Evolutionary conservation across 495 filamentous ascomycete genomes (phyloP), one percentile per base, ranked within the genome.

Genomic region (Penicillium subrubescens): DNA sequence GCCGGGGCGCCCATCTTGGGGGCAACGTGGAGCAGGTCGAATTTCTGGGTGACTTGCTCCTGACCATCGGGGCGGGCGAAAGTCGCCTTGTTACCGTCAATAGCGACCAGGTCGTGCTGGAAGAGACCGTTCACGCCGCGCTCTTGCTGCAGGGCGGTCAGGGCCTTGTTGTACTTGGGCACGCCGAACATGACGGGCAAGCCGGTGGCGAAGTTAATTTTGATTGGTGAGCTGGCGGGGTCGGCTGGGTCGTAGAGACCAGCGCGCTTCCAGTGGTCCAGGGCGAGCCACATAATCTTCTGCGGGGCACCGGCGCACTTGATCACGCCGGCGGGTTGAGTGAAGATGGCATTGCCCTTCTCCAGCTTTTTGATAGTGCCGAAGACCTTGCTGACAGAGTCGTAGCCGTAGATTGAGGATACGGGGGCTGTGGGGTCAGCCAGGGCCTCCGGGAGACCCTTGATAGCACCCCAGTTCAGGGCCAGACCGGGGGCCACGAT

Each of bases 231-330:
- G 8, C 43, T 39, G 33, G 75, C 63, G 3, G 77, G 68, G 50
- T 77, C 71, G 29, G 57, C 60, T 7, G 80, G 71, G 60, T 86
- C 78, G 71, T 89, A 87, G 3, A 88, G 76, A 29, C 87, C 88
- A 8, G 81, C 81, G 29, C 75, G 73, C 74, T 85, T 83, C 88
- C 88, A 90, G 69, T 87, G 77, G 54, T 89, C 86, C 58, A 89
- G 76, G 0, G 88, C 88, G 33, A 90, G 83, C 88, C 88, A 90
- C 87, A 90, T 85, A 71, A 84, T 77, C 75, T 90, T 90, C 67
- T 90, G 88, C 8, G 88, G 88, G 0, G 87, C 88, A 31, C 88
- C 88, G 2, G 88, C 88, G 64, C 88, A 90, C 72, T 90, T 90
- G 68, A 90, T 79, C 23, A 84, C 74, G 46, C 88, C 88, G 1